Evolutionary conservation across 495 filamentous ascomycete species (phyloP).

Genomic region (Neurospora pannonica): DNA sequence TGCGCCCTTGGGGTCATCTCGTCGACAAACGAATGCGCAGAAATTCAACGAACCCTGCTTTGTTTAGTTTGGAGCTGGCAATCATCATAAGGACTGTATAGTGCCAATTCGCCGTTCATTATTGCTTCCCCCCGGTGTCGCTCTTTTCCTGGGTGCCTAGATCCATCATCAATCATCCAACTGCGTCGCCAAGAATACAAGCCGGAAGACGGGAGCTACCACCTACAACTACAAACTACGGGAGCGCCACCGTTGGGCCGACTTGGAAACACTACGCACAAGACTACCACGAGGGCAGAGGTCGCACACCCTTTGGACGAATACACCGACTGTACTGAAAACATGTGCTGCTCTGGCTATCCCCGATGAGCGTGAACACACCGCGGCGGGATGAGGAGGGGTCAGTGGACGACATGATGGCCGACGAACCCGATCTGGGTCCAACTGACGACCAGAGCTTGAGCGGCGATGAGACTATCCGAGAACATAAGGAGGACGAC

Average conservation of each 20-base stretch:
- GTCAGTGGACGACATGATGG: conserved; percentile 27
- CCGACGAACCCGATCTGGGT: conserved; percentile 30
- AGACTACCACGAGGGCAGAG: not conserved
- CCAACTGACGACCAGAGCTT: conserved; percentile 17
- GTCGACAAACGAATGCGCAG: not conserved
- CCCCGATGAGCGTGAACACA: conserved; percentile 42
- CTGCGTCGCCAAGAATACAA: not conserved
- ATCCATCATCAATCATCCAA: not conserved
- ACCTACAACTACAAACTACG: not conserved
- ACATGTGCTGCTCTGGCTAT: conserved; percentile 26
- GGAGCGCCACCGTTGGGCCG: not conserved
- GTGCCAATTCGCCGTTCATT: not conserved
- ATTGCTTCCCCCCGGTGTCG: not conserved
- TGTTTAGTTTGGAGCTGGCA: not conserved
- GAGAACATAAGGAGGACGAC: conserved; percentile 27
- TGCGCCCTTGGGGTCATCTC: not conserved
- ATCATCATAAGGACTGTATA: not conserved
- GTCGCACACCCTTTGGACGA: not conserved
- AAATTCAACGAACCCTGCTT: not conserved
- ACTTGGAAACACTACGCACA: not conserved
- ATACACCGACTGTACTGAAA: conserved; percentile 5
- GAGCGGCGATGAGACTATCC: conserved; percentile 35
- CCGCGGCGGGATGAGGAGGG: conserved; percentile 38
- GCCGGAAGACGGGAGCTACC: not conserved
- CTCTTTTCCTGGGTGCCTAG: not conserved